Base-by-base conservation (phyloP, 805 yeast species). In the Myxozyma udenii region DNA sequence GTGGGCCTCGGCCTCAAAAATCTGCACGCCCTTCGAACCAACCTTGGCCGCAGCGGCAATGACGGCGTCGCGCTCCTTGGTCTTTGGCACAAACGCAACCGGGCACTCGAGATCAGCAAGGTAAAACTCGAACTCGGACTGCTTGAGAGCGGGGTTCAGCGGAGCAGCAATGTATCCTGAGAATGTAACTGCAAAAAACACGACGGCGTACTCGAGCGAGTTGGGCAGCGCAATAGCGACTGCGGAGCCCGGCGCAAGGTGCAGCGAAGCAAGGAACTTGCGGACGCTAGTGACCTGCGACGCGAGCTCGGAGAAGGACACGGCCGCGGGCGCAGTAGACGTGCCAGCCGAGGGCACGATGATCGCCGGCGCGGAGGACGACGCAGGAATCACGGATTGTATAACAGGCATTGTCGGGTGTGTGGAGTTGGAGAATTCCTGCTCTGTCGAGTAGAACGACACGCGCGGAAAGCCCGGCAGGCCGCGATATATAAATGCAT, bases 131-230 rank as follows among this genome's bases (percentile, higher is more conserved):
- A 81, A 79, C 66, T 84, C 90, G 30, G 68, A 60, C 60, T 78
- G 76, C 61, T 77, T 81, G 65, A 81, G 83, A 48, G 74, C 74
- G 14, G 87, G 78, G 61, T 84, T 84, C 64, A 84, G 70, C 12
- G 90, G 90, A 1, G 87, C 85, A 19, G 84, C 85, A 41, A 83
- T 71, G 58, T 77, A 71, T 1, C 80, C 77, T 25, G 78, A 74
- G 56, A 77, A 74, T 1, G 86, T 78, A 23, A 76, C 70, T 1
- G 81, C 83, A 21, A 84, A 65, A 62, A 81, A 84, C 1, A 78
- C 68, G 7, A 75, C 74, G 1, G 77, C 74, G 46, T 81, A 76
- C 60, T 84, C 89, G 22, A 84, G 62, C 3, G 78, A 69, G 64
- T 84, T 84, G 25, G 83, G 80, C 52, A 84, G 67, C 0, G 85